Base-by-base conservation (phyloP, 352 stramenopile genomes). In the Phytophthora constricta region DNA sequence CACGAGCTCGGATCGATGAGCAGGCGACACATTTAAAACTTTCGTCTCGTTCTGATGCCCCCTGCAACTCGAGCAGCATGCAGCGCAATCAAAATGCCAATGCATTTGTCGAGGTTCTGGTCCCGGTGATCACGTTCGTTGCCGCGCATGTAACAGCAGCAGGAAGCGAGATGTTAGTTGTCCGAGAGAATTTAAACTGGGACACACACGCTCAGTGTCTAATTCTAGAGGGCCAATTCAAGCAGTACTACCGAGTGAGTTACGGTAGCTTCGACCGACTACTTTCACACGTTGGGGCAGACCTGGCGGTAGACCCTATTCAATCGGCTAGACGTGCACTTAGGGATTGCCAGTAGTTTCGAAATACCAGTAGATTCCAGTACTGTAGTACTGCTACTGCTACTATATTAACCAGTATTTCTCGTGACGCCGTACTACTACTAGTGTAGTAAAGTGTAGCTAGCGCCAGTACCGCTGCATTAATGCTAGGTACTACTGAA, bases 311-410 rank as follows among this genome's bases (percentile, higher is more conserved):
- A n/a, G n/a, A n/a, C n/a, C n/a, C 46, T 17, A 8, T 64, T 1
- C 58, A 66, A 23, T 54, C 48, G 1, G 41, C 49, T 10, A 27
- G 58, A 20, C 25, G 58, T 5, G n/a, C n/a, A n/a, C n/a, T n/a
- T n/a, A n/a, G n/a, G n/a, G n/a, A n/a, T n/a, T n/a, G n/a, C n/a
- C n/a, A n/a, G n/a, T n/a, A n/a, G n/a, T n/a, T n/a, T n/a, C n/a
- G n/a, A n/a, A n/a, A n/a, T n/a, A n/a, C n/a, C n/a, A n/a, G n/a
- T n/a, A n/a, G n/a, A n/a, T n/a, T n/a, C n/a, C n/a, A n/a, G n/a
- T n/a, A n/a, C n/a, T n/a, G n/a, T n/a, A n/a, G n/a, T n/a, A n/a
- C n/a, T n/a, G n/a, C n/a, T n/a, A n/a, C n/a, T n/a, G n/a, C n/a
- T n/a, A n/a, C n/a, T n/a, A n/a, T n/a, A n/a, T n/a, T n/a, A n/a